Conservation (phyloP, 805 yeast species). For the Kuraishia molischiana region DNA sequence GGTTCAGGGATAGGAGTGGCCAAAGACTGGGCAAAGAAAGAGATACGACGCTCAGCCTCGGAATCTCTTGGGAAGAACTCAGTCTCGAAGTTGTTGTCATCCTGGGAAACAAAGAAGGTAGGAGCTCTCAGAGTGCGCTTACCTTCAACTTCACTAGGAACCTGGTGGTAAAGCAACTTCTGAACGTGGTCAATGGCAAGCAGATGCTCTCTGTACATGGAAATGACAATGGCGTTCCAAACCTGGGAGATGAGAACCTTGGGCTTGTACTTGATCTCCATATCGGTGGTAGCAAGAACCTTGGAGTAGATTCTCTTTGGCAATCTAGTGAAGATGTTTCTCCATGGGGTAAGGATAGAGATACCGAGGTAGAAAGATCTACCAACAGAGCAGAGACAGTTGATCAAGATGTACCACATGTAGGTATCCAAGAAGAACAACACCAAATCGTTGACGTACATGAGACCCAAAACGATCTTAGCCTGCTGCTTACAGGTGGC, state of each 20-base stretch:
- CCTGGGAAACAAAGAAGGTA: conserved; percentile 96
- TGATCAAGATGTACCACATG: conserved; percentile 95
- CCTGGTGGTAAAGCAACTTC: conserved; percentile 94
- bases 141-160: conserved; percentile 96
- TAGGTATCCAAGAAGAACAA: conserved; percentile 98
- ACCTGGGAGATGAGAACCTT: conserved; percentile 96
- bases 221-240: conserved; percentile 98
- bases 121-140: conserved; percentile 98
- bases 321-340: conserved; percentile 93
- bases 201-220: conserved; percentile 99
- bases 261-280: conserved; percentile 98
- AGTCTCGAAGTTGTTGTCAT: conserved; percentile 88
- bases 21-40: conserved; percentile 97
- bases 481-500: conserved; percentile 78
- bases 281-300: conserved; percentile 94
- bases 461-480: conserved; percentile 81
- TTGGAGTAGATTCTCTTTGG: conserved; percentile 99
- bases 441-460: conserved; percentile 86
- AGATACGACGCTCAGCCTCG: conserved; percentile 98
- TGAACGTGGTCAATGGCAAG: conserved; percentile 98
- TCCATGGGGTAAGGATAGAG: conserved; percentile 98
- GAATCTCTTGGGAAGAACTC: conserved; percentile 96
- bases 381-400: conserved; percentile 93
- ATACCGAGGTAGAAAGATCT: conserved; percentile 98
- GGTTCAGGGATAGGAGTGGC: conserved; percentile 99